Conservation (phyloP, 2,329 filamentous ascomycete species). For the Sphaerostilbella broomeana region DNA sequence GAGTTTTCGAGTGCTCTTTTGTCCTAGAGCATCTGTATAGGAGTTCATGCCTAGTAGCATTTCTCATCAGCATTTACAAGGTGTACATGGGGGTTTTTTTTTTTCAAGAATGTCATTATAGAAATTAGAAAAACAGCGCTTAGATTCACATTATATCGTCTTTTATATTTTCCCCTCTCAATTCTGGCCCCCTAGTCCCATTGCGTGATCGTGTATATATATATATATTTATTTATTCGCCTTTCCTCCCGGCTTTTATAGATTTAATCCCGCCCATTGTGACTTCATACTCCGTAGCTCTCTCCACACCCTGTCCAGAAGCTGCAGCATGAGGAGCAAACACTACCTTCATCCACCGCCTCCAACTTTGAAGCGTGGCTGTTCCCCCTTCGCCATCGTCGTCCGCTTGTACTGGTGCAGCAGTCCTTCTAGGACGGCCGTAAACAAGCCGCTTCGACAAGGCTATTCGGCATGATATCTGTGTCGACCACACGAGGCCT, state of each 20-base stretch:
- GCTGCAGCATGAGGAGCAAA: slow-evolving; percentile 71
- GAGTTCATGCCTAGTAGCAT: no score
- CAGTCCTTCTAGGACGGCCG: slow-evolving; percentile 29
- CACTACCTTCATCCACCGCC: slow-evolving; percentile 78
- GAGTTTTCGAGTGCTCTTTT: slow-evolving; percentile 3
- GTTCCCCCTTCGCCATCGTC: slow-evolving; percentile 36
- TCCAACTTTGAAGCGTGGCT: slow-evolving; percentile 53
- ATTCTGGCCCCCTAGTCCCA: no score
- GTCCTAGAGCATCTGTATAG: no score
- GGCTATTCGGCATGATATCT: slow-evolving; percentile 76
- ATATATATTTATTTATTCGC: neutral
- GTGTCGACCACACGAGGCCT: slow-evolving; percentile 85
- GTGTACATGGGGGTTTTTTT: no score
- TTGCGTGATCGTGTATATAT: neutral
- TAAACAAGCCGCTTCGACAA: slow-evolving; percentile 65
- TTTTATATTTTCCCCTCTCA: no score
- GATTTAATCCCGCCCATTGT: slow-evolving; percentile 55
- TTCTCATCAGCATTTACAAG: no score
- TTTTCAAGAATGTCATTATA: no score
- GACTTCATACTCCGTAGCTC: slow-evolving; percentile 68
- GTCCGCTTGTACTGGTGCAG: slow-evolving; percentile 31
- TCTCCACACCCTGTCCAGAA: slow-evolving; percentile 40
- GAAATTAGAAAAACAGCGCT: no score
- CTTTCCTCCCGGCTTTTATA: slow-evolving; percentile 12
- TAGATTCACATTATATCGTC: no score